Base-by-base conservation (phyloP, 345 rosid genomes). In the Pugionium cornutum region DNA sequence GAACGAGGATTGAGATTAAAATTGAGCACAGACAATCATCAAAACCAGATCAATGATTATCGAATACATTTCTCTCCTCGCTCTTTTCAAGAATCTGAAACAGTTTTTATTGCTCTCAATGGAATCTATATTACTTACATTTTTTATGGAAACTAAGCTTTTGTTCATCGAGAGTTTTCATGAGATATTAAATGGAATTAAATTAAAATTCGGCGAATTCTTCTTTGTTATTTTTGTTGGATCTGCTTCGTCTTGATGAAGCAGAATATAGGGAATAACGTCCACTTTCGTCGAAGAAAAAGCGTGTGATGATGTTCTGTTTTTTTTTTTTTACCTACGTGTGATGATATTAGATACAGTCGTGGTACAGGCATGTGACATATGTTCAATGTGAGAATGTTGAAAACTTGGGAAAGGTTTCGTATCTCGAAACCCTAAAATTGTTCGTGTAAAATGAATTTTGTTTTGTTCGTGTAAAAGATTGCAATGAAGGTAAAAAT, bases 1-100 rank as follows among this genome's bases (percentile, higher is more conserved):
- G 6, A 74, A 74, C 1, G 84, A 73, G 4, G 80, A 70, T 29
- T 57, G 52, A 26, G 53, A 39, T 34, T 28, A 5, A 0, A 27
- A 7, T 39, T 1, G 46, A 28, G 34, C 2, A 56, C 1, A 27
- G 34, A 56, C 5, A 6, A 32, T 2, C 58, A 41, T 7, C 44
- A 18, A 47, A 47, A 35, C 66, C 41, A 53, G 34, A 42, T 61
- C 60, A 61, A 53, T 53, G 61, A 32, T 44, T 53, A 3, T 27
- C 9, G 33, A 47, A 48, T 30, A 4, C 53, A 43, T 53, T 65
- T 66, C 8, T 45, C 46, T 48, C 44, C 7, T 61, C 32, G 18
- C 26, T 36, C 27, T 53, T 9, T 27, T 9, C 0, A 42, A 50
- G 48, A 40, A 51, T 51, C 31, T 28, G 32, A 32, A 51, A 43